A percentile compares a stretch with the other conserved stretches of the same genome.
phyloP scores from a whole-genome alignment of 1,139 yeast species.

The Spencermartinsiella ligniputridi region DNA sequence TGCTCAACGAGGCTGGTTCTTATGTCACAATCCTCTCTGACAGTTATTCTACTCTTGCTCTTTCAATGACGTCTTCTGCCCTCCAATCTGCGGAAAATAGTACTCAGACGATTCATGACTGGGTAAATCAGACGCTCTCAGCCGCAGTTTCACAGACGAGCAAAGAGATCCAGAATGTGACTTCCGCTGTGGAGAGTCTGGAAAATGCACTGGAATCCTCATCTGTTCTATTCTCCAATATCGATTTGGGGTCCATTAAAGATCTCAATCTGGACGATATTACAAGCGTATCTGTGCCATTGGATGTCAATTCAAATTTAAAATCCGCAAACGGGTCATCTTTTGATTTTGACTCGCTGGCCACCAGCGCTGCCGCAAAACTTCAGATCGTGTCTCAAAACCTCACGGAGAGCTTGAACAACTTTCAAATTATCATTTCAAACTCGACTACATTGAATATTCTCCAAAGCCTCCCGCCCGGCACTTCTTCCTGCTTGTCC shows the following conservation, averaged over 20 bases:
- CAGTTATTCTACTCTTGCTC: conserved; percentile 8
- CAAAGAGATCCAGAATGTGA: conserved; percentile 11
- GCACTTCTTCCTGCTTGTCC: not conserved
- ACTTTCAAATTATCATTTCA: not conserved
- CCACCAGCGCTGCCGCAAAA: not conserved
- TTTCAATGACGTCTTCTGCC: conserved; percentile 5
- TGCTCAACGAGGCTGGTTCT: not conserved
- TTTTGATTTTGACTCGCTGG: conserved; percentile 2
- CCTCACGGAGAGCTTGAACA: not conserved
- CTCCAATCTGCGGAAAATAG: conserved; percentile 8
- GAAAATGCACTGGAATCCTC: conserved; percentile 13
- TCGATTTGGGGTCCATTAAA: conserved; percentile 12
- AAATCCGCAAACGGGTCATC: not conserved
- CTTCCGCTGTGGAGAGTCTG: conserved; percentile 15
- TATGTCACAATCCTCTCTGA: conserved; percentile 8
- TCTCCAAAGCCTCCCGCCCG: not conserved
- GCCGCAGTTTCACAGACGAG: conserved; percentile 2
- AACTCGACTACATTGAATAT: not conserved
- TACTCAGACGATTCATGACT: conserved; percentile 8
- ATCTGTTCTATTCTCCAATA: conserved; percentile 14
- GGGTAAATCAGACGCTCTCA: conserved; percentile 6
- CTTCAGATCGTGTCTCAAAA: not conserved
- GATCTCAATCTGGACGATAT: conserved; percentile 14
- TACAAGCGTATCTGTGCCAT: conserved; percentile 11
- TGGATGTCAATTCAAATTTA: conserved; percentile 8